These are phyloP conservation scores for Hymenoscyphus repandus DNA, from an alignment of 2,329 filamentous ascomycete species.

Conservation along the genomic window DNA sequence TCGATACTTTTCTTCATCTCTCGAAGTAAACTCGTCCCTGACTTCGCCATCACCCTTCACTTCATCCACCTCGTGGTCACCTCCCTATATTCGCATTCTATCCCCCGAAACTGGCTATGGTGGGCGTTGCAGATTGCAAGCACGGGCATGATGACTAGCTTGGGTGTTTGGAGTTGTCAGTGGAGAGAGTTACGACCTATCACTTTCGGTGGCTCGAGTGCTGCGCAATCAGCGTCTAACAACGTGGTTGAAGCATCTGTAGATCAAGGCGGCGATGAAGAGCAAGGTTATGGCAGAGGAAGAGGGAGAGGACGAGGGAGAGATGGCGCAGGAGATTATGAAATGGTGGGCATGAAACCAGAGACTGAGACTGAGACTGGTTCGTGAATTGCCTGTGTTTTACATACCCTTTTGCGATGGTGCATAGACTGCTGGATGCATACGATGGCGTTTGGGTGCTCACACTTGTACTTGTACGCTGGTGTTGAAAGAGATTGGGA, in stretches of 20 bases:
- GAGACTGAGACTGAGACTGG: slow-evolving; percentile 18
- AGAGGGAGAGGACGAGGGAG: slow-evolving; percentile 47
- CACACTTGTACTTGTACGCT: slow-evolving; percentile 6
- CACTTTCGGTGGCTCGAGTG: slow-evolving; percentile 63
- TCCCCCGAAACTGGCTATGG: slow-evolving; percentile 81
- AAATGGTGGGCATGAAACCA: slow-evolving; percentile 54
- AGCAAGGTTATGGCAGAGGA: slow-evolving; percentile 46
- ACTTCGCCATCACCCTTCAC: slow-evolving; percentile 89
- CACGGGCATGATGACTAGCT: slow-evolving; percentile 56
- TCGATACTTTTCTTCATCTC: slow-evolving; percentile 79
- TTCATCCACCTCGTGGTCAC: slow-evolving; percentile 74
- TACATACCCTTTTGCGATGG: background rate
- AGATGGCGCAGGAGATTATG: slow-evolving; percentile 56
- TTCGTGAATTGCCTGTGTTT: too few species aligned
- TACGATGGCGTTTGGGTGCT: slow-evolving; percentile 15
- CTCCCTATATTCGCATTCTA: slow-evolving; percentile 67
- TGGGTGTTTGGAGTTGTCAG: slow-evolving; percentile 87
- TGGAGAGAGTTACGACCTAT: slow-evolving; percentile 88
- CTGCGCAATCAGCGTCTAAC: slow-evolving; percentile 15
- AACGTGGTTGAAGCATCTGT: slow-evolving; percentile 17
- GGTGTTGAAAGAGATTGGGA: background rate
- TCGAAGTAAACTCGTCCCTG: slow-evolving; percentile 88
- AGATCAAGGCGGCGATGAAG: slow-evolving; percentile 36
- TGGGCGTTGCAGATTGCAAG: slow-evolving; percentile 66
- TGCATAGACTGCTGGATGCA: slow-evolving; percentile 8